Base-by-base conservation (phyloP, 2,329 filamentous ascomycete species). In the Chrysoporthe austroafricana region DNA sequence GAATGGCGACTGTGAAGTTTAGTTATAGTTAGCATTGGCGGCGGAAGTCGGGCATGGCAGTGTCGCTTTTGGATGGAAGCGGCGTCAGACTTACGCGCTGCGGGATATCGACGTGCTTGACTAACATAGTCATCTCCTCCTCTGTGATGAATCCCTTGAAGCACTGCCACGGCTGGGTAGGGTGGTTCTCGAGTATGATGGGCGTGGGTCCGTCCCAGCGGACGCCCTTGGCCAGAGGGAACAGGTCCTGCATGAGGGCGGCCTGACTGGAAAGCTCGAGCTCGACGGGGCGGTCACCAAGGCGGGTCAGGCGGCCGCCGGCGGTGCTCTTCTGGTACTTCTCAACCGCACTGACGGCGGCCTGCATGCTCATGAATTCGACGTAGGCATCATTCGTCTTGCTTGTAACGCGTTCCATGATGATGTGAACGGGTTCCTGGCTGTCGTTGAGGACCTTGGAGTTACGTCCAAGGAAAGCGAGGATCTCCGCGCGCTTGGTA, bases 341-440 rank as follows among this genome's bases (percentile, higher is more conserved):
- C 39, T 84, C 80, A 0, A 89, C 84, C 1, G 84, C 82, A 61
- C 79, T 81, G 66, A 85, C 77, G 4, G 88, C 88, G 66, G 87
- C 86, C 6, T 83, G 76, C 4, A 84, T 77, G 36, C 77, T 83
- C 32, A 81, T 73, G 67, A 89, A 88, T 75, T 89, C 87, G 54
- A 88, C 83, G 69, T 84, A 90, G 4, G 83, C 85, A 69, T 89
- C 87, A 75, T 87, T 83, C 0, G 87, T 89, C 81, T 89, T 89
- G 73, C 83, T 84, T 3, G 85, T 86, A 32, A 84, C 80, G n/a
- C 86, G 83, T 65, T 89, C 87, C 86, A 89, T 89, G 71, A 89
- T 86, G 70, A 89, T 88, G 68, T 89, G 87, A 8, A 90, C 79
- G 0, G 85, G 83, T 72, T 88, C 86, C 6, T 85, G 80, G 1